Conservation (phyloP, 805 yeast genomes). For the Candida patagonica region DNA sequence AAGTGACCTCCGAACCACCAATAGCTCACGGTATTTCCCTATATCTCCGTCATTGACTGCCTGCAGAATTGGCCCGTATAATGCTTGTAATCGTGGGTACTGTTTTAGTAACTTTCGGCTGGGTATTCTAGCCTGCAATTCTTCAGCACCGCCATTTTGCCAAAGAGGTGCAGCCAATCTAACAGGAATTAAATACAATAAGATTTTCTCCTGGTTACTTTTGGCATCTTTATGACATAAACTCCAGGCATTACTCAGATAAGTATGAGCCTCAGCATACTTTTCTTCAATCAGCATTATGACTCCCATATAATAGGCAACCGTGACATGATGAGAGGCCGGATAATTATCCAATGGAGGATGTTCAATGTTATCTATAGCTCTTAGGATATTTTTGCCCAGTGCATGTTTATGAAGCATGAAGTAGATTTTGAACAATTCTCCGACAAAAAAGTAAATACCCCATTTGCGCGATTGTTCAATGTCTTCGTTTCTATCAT, state of each 20-base stretch:
- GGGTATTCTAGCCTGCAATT: conserved; percentile 35
- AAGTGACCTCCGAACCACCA: conserved; percentile 38
- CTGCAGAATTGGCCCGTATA: conserved; percentile 41
- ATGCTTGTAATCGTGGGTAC: conserved; percentile 33
- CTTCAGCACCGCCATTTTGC: conserved; percentile 14
- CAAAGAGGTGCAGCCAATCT: conserved; percentile 33
- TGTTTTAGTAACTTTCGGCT: conserved; percentile 29
- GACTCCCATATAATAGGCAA: conserved; percentile 60
- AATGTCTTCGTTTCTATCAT: conserved; percentile 57
- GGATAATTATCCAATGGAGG: conserved; percentile 40
- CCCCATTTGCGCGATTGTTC: conserved; percentile 46
- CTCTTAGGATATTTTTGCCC: conserved; percentile 67
- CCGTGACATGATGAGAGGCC: conserved; percentile 49
- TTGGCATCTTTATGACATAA: conserved; percentile 23
- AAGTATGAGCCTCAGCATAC: conserved; percentile 39
- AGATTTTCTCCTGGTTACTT: conserved; percentile 36
- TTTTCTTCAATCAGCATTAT: conserved; percentile 59
- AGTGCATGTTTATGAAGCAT: conserved; percentile 57
- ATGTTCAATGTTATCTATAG: conserved; percentile 45
- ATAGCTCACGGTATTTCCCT: conserved; percentile 36
- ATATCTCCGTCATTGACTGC: conserved; percentile 51
- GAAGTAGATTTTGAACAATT: conserved; percentile 62
- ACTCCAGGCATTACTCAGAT: conserved; percentile 43
- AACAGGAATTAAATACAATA: conserved; percentile 56
- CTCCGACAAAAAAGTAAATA: conserved; percentile 61